phyloP scores from a whole-genome alignment of 176 grass and related monocot genomes.

The Themeda triandra region DNA sequence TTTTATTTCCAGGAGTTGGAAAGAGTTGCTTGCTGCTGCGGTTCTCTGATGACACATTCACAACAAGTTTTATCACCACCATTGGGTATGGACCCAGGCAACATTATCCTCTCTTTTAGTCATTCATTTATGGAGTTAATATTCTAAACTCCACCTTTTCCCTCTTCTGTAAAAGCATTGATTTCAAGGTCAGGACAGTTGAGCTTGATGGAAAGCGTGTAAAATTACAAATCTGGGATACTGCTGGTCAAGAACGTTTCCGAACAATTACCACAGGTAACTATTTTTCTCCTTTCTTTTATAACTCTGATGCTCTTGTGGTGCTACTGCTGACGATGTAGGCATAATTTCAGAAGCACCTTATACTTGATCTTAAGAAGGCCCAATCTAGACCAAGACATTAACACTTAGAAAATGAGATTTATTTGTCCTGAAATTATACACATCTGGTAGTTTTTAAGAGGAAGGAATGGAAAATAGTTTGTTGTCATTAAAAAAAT shows the following conservation, averaged over 20 bases:
- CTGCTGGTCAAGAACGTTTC: constrained; percentile 91
- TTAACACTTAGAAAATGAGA: background rate
- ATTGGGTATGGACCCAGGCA: constrained; percentile 31
- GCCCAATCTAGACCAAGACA: background rate
- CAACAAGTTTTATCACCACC: constrained; percentile 69
- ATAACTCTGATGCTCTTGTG: background rate
- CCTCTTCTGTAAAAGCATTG: constrained; percentile 57
- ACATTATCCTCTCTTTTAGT: background rate
- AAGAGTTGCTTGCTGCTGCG: constrained; percentile 68
- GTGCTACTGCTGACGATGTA: background rate
- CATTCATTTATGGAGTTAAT: constrained; percentile 15
- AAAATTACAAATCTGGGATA: constrained; percentile 93
- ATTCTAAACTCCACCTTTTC: background rate
- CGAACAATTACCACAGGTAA: constrained; percentile 89
- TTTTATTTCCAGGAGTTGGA: constrained; percentile 51
- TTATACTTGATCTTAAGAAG: background rate
- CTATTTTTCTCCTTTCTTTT: background rate
- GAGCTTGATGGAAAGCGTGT: constrained; percentile 89
- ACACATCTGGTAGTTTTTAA: background rate
- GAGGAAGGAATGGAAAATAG: background rate
- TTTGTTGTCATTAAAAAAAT: background rate
- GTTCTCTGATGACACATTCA: constrained; percentile 68
- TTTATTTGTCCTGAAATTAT: background rate
- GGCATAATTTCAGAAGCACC: background rate
- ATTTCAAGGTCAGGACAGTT: constrained; percentile 86